Conservation (phyloP, 331 rosid genomes). For the Malus hybrid region DNA sequence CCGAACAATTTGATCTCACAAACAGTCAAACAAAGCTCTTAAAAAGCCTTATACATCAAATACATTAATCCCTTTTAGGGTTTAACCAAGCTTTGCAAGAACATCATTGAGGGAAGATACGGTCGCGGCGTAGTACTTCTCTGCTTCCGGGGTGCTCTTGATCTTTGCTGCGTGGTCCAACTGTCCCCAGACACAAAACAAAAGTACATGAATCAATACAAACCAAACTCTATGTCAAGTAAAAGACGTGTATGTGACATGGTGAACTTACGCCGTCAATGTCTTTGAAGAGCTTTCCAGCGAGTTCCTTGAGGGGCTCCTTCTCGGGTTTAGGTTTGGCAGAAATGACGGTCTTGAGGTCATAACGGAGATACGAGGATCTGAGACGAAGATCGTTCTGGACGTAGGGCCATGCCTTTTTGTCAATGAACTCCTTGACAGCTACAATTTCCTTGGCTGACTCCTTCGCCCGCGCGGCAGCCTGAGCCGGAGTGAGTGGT, state of each 20-base stretch:
- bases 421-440: slow-evolving; percentile 65
- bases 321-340: slow-evolving; percentile 75
- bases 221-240: background rate
- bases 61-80: slow-evolving; percentile 18
- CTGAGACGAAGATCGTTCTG: slow-evolving; percentile 77
- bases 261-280: slow-evolving; percentile 53
- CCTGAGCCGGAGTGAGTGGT: slow-evolving; percentile 52
- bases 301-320: slow-evolving; percentile 63
- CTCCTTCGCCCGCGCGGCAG: slow-evolving; percentile 78
- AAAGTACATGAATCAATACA: background rate
- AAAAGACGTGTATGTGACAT: background rate
- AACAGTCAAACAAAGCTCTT: slow-evolving; percentile 35
- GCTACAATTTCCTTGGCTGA: slow-evolving; percentile 80
- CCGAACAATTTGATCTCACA: slow-evolving; percentile 32
- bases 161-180: slow-evolving; percentile 90
- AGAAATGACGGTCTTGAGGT: slow-evolving; percentile 70
- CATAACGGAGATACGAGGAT: slow-evolving; percentile 73
- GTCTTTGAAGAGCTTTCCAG: slow-evolving; percentile 79
- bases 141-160: slow-evolving; percentile 83
- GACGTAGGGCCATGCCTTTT: slow-evolving; percentile 95
- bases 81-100: slow-evolving; percentile 70
- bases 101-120: slow-evolving; percentile 75
- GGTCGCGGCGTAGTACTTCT: slow-evolving; percentile 79
- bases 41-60: slow-evolving; percentile 14
- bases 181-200: slow-evolving; percentile 27